phyloP scores from a whole-genome alignment of 1,284 basidiomycete genomes.

The Leccinum colubrinum region DNA sequence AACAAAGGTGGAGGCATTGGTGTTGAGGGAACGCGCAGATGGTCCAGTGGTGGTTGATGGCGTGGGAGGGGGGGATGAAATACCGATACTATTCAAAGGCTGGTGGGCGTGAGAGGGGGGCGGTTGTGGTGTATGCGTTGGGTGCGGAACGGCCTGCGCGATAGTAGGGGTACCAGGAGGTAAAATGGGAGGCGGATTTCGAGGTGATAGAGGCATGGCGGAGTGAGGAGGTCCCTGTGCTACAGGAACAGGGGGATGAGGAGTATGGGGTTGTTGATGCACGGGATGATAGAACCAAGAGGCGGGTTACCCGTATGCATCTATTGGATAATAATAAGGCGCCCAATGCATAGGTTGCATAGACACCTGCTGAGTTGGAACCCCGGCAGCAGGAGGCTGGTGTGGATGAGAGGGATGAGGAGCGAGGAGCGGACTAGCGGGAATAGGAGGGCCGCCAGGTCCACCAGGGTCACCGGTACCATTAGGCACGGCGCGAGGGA shows the following conservation, averaged over 20 bases:
- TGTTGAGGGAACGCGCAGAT: conserved; percentile 48
- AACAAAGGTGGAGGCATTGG: conserved; percentile 62
- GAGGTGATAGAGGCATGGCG: conserved; percentile 61
- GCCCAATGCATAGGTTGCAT: conserved; percentile 36
- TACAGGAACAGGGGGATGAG: conserved; percentile 25
- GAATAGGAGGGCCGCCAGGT: conserved; percentile 41
- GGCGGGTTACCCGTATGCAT: conserved; percentile 24
- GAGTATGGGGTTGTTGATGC: conserved; percentile 40
- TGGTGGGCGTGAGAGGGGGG: conserved; percentile 50
- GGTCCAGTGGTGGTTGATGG: conserved; percentile 49
- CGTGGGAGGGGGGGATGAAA: conserved; percentile 69
- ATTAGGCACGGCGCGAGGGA: conserved; percentile 59
- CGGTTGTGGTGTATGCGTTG: conserved; percentile 48
- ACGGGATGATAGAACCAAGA: conserved; percentile 34
- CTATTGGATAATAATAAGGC: conserved; percentile 23
- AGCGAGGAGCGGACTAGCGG: conserved; percentile 62
- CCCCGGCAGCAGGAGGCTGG: conserved; percentile 43
- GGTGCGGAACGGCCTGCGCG: conserved; percentile 48
- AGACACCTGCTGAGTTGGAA: conserved; percentile 41
- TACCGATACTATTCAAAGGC: conserved; percentile 44
- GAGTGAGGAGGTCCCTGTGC: conserved; percentile 42
- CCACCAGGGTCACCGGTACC: conserved; percentile 49
- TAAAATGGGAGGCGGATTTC: conserved; percentile 52
- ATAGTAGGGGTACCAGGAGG: conserved; percentile 66
- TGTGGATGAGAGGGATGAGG: conserved; percentile 53